phyloP scores from a whole-genome alignment of 148 eudicot species.

The Nepenthes gracilis region DNA sequence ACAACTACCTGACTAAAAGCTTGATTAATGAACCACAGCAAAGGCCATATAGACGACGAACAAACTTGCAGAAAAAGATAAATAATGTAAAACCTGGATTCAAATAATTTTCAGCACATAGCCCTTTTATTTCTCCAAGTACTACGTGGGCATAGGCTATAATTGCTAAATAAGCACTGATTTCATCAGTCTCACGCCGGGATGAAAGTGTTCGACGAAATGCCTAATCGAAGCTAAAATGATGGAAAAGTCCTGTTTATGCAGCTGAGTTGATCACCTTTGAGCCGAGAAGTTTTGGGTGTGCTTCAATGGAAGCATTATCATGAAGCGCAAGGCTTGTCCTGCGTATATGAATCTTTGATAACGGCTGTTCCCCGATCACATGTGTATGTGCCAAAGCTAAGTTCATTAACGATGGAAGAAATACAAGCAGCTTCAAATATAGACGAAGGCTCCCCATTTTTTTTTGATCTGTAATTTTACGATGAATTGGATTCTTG shows the following conservation, averaged over 20 bases:
- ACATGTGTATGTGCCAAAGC: constrained; percentile 6
- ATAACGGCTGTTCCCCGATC: constrained; percentile 22
- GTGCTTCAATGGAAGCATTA: constrained; percentile 16
- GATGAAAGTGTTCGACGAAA: constrained; percentile 6
- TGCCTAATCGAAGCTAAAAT: constrained; percentile 5
- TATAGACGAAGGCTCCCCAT: background rate
- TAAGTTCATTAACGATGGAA: constrained; percentile 8
- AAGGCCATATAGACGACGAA: too few relatives aligned
- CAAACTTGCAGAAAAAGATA: too few relatives aligned
- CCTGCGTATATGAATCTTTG: constrained; percentile 23
- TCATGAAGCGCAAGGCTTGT: constrained; percentile 9
- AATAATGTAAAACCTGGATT: too few relatives aligned
- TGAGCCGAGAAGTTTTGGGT: constrained; percentile 19
- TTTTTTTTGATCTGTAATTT: background rate
- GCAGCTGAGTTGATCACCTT: constrained; percentile 7
- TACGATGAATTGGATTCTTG: too few relatives aligned
- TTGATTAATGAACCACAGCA: too few relatives aligned
- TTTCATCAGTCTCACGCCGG: background rate
- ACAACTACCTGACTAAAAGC: too few relatives aligned
- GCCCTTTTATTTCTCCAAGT: background rate
- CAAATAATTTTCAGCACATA: too few relatives aligned
- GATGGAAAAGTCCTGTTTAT: background rate
- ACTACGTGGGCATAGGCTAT: background rate
- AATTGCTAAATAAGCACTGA: background rate
- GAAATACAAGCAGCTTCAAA: constrained; percentile 2